phyloP scores from a whole-genome alignment of 2,329 filamentous ascomycete genomes.

The Endoconidiophora laricicola region DNA sequence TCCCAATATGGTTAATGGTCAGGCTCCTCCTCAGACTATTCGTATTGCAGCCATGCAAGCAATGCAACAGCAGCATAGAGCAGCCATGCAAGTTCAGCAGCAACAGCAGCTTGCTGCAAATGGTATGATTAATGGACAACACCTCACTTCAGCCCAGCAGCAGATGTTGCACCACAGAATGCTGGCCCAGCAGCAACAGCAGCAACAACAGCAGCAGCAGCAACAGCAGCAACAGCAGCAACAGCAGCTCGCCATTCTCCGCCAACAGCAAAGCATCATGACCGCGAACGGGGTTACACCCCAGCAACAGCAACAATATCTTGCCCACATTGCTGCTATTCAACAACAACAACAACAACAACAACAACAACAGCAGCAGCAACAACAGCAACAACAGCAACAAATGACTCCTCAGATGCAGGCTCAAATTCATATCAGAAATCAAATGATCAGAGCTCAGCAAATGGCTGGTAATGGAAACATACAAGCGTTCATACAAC shows the following conservation, averaged over 20 bases:
- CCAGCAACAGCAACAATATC: slow-evolving; percentile 15
- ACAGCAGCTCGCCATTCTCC: neutral
- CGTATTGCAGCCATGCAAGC: slow-evolving; percentile 28
- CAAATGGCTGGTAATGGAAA: slow-evolving; percentile 2
- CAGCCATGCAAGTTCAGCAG: slow-evolving; percentile 29
- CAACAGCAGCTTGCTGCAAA: slow-evolving; percentile 27
- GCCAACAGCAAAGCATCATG: neutral
- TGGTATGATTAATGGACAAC: slow-evolving; percentile 21
- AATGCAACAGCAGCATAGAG: slow-evolving; percentile 22
- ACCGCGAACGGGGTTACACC: neutral
- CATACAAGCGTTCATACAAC: slow-evolving; percentile 18
- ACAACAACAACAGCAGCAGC: slow-evolving; percentile 7
- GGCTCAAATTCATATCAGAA: neutral
- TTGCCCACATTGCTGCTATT: slow-evolving; percentile 1
- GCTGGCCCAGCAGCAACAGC: slow-evolving; percentile 16
- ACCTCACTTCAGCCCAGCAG: slow-evolving; percentile 23
- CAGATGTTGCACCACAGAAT: slow-evolving; percentile 15
- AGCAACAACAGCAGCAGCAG: slow-evolving; percentile 21
- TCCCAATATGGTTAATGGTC: slow-evolving; percentile 7
- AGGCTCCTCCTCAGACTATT: neutral
- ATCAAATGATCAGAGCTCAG: neutral
- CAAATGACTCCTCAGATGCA: slow-evolving; percentile 14
- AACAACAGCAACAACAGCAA: slow-evolving; percentile 3
- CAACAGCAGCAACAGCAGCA: slow-evolving; percentile 15
- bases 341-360: slow-evolving; percentile 15